Evolutionary conservation across 108 stramenopile species (phyloP).

Genomic region (Pseudonitzschia multiseries): DNA sequence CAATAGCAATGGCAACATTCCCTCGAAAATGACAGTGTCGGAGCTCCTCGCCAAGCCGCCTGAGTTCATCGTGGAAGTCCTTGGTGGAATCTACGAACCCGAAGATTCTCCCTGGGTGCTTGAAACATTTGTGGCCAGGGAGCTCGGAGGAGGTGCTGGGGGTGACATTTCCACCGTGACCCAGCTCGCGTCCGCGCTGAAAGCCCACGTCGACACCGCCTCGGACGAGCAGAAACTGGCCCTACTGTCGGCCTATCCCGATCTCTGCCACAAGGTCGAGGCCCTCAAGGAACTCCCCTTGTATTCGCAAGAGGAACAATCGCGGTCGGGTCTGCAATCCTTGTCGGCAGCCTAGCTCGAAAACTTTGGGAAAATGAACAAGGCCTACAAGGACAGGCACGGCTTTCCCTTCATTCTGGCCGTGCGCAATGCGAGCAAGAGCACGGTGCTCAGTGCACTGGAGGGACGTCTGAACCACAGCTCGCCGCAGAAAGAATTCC

Average conservation of each 20-base stretch:
- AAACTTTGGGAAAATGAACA: conserved; percentile 59
- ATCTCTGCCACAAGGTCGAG: conserved; percentile 48
- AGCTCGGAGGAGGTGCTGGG: too few species aligned
- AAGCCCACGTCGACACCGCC: conserved; percentile 50
- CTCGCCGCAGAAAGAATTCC: conserved; percentile 56
- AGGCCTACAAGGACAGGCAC: conserved; percentile 64
- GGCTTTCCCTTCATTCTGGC: conserved; percentile 87
- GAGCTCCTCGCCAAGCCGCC: too few species aligned
- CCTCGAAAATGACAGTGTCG: too few species aligned
- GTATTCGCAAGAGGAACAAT: conserved; percentile 80
- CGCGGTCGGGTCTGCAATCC: conserved; percentile 63
- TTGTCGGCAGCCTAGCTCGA: conserved; percentile 61
- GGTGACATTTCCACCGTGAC: conserved; percentile 56
- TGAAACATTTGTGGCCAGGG: too few species aligned
- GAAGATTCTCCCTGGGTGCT: too few species aligned
- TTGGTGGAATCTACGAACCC: too few species aligned
- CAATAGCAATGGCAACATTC: too few species aligned
- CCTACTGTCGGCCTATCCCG: conserved; percentile 73
- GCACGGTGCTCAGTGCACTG: conserved; percentile 73
- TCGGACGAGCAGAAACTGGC: conserved; percentile 56
- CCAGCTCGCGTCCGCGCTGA: conserved; percentile 59
- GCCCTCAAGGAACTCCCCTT: conserved; percentile 51
- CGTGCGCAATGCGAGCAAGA: conserved; percentile 82
- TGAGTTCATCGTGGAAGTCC: too few species aligned
- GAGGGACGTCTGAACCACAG: conserved; percentile 53